These are phyloP conservation scores for Ogataea pignaliae DNA, from an alignment of 805 yeast genomes.

Conservation along the genomic window DNA sequence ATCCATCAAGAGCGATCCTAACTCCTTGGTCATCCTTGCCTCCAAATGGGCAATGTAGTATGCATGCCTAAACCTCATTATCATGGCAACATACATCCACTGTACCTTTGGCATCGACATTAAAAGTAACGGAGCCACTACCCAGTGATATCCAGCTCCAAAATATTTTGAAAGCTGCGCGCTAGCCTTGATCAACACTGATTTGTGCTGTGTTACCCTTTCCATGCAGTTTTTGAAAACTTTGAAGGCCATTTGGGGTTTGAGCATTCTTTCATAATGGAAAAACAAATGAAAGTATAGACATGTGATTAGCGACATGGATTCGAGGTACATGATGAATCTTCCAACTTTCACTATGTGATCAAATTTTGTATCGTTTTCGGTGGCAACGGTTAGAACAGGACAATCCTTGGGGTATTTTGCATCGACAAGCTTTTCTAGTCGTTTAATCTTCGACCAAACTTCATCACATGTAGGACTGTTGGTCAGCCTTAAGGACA, in stretches of 20 bases:
- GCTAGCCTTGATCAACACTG: conserved; percentile 30
- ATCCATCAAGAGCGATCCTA: not conserved
- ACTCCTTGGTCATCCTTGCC: conserved; percentile 7
- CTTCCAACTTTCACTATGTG: conserved; percentile 19
- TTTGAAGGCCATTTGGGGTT: conserved; percentile 30
- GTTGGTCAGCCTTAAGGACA: conserved; percentile 31
- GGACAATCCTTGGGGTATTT: conserved; percentile 20
- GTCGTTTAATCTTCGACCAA: conserved; percentile 24
- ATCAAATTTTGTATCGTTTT: conserved; percentile 6
- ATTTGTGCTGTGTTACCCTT: conserved; percentile 28
- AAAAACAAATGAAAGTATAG: conserved; percentile 34
- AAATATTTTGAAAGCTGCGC: conserved; percentile 33
- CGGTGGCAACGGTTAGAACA: conserved; percentile 13
- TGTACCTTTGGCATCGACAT: conserved; percentile 7
- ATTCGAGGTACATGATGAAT: conserved; percentile 15
- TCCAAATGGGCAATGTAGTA: conserved; percentile 6
- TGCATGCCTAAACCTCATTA: conserved; percentile 12
- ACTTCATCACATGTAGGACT: conserved; percentile 33
- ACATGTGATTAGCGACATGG: conserved; percentile 19
- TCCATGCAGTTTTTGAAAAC: conserved; percentile 31
- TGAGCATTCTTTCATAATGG: conserved; percentile 34
- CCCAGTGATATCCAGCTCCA: conserved; percentile 37
- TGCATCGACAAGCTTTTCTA: conserved; percentile 30
- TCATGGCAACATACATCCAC: conserved; percentile 3
- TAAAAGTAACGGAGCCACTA: conserved; percentile 36